Evolutionary conservation across 2,329 filamentous ascomycete species (phyloP), one percentile per base, ranked within the genome.

Genomic region (Taxawa tesnikishii): DNA sequence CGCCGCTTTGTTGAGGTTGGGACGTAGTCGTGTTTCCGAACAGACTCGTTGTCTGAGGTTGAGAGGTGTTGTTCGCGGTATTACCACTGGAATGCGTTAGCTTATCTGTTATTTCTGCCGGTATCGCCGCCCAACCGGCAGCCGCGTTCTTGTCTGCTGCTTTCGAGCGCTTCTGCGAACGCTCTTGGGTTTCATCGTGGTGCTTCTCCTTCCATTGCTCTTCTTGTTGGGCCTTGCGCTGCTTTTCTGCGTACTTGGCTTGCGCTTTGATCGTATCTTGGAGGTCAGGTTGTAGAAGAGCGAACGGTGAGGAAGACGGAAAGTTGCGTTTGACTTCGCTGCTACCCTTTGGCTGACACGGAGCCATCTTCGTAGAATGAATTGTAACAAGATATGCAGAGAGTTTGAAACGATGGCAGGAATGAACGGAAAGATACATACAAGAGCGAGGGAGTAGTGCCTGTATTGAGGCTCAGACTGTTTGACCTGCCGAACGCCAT

Each of bases 381-480:
- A 18, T 7, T 15, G 16, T n/a, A 10, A 12, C n/a, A 11, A 12
- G n/a, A 12, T 12, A 27, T 7, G 15, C 6, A 12, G 6, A 27
- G 25, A 6, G 25, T 27, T 6, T 7, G 25, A 12, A 27, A 12
- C n/a, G 6, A 12, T n/a, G 6, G 15, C n/a, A 12, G 25, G 25
- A 27, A 12, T 19, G 4, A 16, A 7, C 11, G 24, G n/a, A n/a
- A n/a, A n/a, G n/a, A n/a, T 23, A 49, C 51, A 39, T 45, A 54
- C 51, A 54, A 54, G 16, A 53, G 39, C 34, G 41, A 44, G 48
- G 63, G 62, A 30, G 53, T 51, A 15, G 56, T 53, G 39, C 60
- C 60, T 13, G 69, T 73, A 45, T 72, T 73, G 45, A 73, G 62
- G 37, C 61, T 67, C 47, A 73, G 54, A 36, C 60, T 62, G 45